Evolutionary conservation across 495 filamentous ascomycete genomes (phyloP).

Genomic region (Hyphodiscus hymeniophilus): DNA sequence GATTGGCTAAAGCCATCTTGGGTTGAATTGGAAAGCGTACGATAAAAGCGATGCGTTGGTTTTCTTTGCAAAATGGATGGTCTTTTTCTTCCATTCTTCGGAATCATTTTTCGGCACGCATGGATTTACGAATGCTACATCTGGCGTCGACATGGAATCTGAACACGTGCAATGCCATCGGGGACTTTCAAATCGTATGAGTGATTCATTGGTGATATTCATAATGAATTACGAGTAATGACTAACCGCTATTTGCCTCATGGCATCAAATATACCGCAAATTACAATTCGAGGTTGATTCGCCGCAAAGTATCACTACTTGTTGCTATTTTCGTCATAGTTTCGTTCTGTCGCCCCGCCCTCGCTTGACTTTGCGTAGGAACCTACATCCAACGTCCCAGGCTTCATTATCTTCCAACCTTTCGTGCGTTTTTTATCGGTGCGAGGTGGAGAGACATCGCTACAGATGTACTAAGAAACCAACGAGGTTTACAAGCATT

Average conservation of each 20-base stretch:
- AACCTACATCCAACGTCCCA: too few relatives aligned
- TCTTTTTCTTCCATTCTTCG: too few relatives aligned
- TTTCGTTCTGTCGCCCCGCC: too few relatives aligned
- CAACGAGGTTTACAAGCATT: not conserved
- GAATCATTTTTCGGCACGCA: not conserved
- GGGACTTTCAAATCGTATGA: not conserved
- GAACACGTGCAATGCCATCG: conserved; percentile 6
- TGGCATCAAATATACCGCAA: too few relatives aligned
- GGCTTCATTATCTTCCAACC: not conserved
- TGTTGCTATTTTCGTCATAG: too few relatives aligned
- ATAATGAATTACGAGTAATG: too few relatives aligned
- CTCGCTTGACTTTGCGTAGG: too few relatives aligned
- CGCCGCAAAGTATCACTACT: too few relatives aligned
- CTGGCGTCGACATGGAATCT: not conserved
- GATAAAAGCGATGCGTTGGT: conserved; percentile 12
- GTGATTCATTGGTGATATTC: too few relatives aligned
- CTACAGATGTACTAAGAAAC: not conserved
- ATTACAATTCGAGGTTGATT: too few relatives aligned
- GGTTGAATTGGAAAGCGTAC: conserved; percentile 13
- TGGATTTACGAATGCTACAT: not conserved
- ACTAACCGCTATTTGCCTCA: too few relatives aligned
- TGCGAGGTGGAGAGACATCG: not conserved
- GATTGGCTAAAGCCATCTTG: too few relatives aligned
- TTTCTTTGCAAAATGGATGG: conserved; percentile 2
- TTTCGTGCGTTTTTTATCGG: not conserved